phyloP scores from a whole-genome alignment of 176 grass and related monocot species.

The Bonia amplexicaulis region DNA sequence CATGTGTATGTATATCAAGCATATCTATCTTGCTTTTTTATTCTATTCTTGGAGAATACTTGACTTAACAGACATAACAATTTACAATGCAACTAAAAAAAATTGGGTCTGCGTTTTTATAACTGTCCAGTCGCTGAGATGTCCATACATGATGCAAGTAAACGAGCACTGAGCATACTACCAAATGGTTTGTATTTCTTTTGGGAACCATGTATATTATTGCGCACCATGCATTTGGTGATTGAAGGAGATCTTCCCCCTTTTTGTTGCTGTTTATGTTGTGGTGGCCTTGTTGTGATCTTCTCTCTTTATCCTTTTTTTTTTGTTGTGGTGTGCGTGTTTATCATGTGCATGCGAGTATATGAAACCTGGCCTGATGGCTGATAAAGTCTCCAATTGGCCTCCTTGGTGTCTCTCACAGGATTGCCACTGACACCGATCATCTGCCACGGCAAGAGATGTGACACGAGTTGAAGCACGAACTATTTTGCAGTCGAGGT shows the following conservation, averaged over 20 bases:
- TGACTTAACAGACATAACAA: conserved; percentile 1
- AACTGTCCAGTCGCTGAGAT: background rate
- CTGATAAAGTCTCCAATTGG: background rate
- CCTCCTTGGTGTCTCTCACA: background rate
- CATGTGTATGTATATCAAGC: conserved; percentile 30
- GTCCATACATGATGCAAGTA: background rate
- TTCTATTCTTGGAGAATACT: background rate
- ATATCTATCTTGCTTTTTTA: background rate
- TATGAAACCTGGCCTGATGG: background rate
- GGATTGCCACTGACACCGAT: background rate
- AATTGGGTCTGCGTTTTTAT: background rate
- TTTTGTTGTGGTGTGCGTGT: background rate
- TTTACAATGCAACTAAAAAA: background rate
- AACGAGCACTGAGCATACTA: background rate
- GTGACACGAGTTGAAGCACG: background rate
- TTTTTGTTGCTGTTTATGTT: background rate
- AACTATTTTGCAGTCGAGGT: background rate
- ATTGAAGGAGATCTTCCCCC: background rate
- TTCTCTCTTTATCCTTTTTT: background rate
- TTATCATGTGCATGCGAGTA: background rate
- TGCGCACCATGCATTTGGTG: background rate
- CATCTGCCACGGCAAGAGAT: no score
- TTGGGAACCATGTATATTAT: background rate
- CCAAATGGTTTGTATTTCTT: background rate
- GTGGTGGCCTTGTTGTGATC: background rate